Percentiles rank a stretch among this genome's conserved stretches.
Evolutionary conservation across 2,329 filamentous ascomycete genomes (phyloP).

Genomic region (Kalmusia sp.): DNA sequence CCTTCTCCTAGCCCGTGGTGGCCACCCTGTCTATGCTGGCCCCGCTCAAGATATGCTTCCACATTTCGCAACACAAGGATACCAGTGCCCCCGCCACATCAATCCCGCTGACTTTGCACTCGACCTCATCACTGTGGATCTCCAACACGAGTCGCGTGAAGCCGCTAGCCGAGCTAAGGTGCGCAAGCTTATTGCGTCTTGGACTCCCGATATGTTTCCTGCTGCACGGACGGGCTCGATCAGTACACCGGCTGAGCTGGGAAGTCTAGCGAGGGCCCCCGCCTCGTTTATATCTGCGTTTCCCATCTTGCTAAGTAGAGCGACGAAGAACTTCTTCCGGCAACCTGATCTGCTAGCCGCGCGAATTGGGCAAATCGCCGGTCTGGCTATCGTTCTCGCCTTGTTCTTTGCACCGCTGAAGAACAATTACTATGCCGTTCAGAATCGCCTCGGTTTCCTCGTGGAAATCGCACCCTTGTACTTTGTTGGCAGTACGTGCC

Average conservation of each 20-base stretch:
- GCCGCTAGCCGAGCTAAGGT: slow-evolving; percentile 69
- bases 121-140: slow-evolving; percentile 77
- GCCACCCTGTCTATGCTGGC: slow-evolving; percentile 72
- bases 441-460: slow-evolving; percentile 76
- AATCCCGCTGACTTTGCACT: slow-evolving; percentile 82
- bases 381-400: slow-evolving; percentile 43
- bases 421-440: slow-evolving; percentile 72
- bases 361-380: slow-evolving; percentile 48
- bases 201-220: slow-evolving; percentile 52
- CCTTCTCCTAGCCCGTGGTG: slow-evolving; percentile 73
- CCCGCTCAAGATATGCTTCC: slow-evolving; percentile 67
- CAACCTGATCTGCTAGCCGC: slow-evolving; percentile 46
- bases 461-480: slow-evolving; percentile 76
- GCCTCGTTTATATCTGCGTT: slow-evolving; percentile 69
- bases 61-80: slow-evolving; percentile 68
- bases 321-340: slow-evolving; percentile 65
- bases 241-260: slow-evolving; percentile 74
- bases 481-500: slow-evolving; percentile 66
- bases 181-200: slow-evolving; percentile 65
- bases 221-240: slow-evolving; percentile 47
- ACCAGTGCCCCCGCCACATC: slow-evolving; percentile 71
- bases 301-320: slow-evolving; percentile 71
- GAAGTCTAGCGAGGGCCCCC: slow-evolving; percentile 69
- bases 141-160: slow-evolving; percentile 71
- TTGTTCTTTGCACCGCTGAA: slow-evolving; percentile 72